Evolutionary conservation across 2,329 filamentous ascomycete genomes (phyloP).

Genomic region (Cladosporium phlei): DNA sequence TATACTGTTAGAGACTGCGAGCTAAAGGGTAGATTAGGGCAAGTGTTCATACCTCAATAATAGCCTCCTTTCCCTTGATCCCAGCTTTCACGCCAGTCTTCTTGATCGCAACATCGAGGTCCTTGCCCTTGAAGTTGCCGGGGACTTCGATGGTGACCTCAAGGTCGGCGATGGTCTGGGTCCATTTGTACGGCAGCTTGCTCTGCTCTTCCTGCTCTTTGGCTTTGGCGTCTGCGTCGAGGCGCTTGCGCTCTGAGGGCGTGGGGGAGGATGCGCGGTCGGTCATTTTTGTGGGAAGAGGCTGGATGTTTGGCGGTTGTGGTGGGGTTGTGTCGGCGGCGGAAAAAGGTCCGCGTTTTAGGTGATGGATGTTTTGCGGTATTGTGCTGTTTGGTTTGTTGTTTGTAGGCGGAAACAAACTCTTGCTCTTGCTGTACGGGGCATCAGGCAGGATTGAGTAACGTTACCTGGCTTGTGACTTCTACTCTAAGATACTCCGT

Average conservation of each 20-base stretch:
- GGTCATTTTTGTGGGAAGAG: slow-evolving; percentile 8
- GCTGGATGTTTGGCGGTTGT: not conserved
- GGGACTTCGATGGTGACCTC: slow-evolving; percentile 75
- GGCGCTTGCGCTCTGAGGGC: slow-evolving; percentile 50
- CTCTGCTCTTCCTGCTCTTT: slow-evolving; percentile 84
- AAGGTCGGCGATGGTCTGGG: slow-evolving; percentile 82
- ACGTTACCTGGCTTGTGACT: too few species aligned
- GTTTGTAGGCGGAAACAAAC: too few species aligned
- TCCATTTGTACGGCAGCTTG: slow-evolving; percentile 94
- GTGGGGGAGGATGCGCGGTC: slow-evolving; percentile 40
- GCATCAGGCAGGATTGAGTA: too few species aligned
- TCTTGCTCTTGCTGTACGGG: too few species aligned
- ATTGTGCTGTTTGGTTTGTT: not conserved
- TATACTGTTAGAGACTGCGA: slow-evolving; percentile 11
- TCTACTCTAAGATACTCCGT: too few species aligned
- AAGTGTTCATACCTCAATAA: slow-evolving; percentile 62
- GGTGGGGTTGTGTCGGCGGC: not conserved
- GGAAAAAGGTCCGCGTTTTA: slow-evolving; percentile 7
- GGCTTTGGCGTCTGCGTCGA: slow-evolving; percentile 57
- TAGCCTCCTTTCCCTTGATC: slow-evolving; percentile 80
- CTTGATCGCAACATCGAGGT: slow-evolving; percentile 78
- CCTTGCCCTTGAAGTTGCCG: slow-evolving; percentile 75
- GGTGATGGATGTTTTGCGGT: not conserved
- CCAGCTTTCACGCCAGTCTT: slow-evolving; percentile 72
- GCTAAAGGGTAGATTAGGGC: not conserved